A percentile compares a stretch with the other conserved stretches of the same genome.
phyloP scores from a whole-genome alignment of 768 basidiomycete species.

The Boletus reticulatus region DNA sequence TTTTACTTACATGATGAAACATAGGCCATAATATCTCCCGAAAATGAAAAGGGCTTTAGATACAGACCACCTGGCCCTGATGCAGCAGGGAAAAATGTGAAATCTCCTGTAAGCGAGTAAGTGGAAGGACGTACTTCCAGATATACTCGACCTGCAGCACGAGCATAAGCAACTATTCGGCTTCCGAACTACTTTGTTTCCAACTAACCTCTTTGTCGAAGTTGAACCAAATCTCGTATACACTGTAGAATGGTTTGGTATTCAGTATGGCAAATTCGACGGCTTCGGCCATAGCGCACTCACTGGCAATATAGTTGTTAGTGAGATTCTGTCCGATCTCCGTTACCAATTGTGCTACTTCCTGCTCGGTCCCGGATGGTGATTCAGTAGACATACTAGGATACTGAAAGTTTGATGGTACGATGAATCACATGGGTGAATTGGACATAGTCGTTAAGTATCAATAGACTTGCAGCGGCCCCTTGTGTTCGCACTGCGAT shows the following conservation, averaged over 20 bases:
- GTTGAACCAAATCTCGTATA: conserved; percentile 4
- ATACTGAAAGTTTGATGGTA: too few species aligned
- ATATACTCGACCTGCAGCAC: neutral
- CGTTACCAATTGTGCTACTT: neutral
- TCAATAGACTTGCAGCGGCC: too few species aligned
- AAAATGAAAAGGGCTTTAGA: conserved; percentile 1
- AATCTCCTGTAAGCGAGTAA: neutral
- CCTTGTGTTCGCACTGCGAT: too few species aligned
- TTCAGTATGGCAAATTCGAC: too few species aligned
- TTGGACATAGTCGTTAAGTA: too few species aligned
- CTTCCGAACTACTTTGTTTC: too few species aligned
- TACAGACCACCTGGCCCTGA: neutral
- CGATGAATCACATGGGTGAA: too few species aligned
- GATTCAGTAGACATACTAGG: neutral
- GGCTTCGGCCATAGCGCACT: neutral
- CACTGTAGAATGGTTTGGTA: neutral
- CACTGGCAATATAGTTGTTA: neutral
- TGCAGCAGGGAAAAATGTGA: neutral
- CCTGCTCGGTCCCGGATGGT: neutral
- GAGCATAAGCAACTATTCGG: too few species aligned
- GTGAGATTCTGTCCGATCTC: neutral
- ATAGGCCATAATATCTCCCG: conserved; percentile 3
- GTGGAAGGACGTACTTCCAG: neutral
- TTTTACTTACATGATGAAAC: neutral
- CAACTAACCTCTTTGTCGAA: conserved; percentile 5